phyloP scores from a whole-genome alignment of 2,329 filamentous ascomycete genomes.

The Exophiala calicioides region DNA sequence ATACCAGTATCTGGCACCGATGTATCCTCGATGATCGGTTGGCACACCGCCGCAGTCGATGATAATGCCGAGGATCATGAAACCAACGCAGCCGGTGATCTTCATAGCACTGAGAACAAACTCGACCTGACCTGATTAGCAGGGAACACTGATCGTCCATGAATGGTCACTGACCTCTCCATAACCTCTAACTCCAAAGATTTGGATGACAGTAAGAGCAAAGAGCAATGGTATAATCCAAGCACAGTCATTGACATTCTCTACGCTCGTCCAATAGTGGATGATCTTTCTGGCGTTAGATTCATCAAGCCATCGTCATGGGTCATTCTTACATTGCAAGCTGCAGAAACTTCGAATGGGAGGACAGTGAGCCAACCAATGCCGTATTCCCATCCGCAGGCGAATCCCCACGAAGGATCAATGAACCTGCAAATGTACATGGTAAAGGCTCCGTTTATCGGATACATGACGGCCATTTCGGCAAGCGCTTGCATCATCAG shows the following conservation, averaged over 20 bases:
- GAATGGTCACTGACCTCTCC: constrained; percentile 33
- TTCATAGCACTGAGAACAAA: constrained; percentile 61
- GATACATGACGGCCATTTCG: constrained; percentile 78
- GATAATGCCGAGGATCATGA: constrained; percentile 79
- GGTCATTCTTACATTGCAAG: constrained; percentile 40
- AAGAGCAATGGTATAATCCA: constrained; percentile 33
- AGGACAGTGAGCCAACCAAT: constrained; percentile 61
- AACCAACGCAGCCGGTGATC: constrained; percentile 60
- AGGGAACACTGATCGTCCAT: too few species aligned
- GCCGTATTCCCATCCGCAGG: constrained; percentile 48
- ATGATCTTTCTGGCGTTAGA: constrained; percentile 59
- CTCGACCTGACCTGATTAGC: constrained; percentile 46
- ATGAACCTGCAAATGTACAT: constrained; percentile 67
- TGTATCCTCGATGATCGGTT: constrained; percentile 27
- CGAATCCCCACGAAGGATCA: constrained; percentile 42
- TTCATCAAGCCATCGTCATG: constrained; percentile 39
- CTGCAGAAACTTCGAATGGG: constrained; percentile 50
- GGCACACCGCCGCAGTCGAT: constrained; percentile 72
- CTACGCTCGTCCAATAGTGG: constrained; percentile 56
- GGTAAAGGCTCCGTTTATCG: constrained; percentile 69
- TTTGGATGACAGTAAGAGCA: constrained; percentile 24
- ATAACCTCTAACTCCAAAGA: constrained; percentile 58
- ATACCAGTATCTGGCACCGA: constrained; percentile 38
- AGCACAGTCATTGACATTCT: constrained; percentile 34
- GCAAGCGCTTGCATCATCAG: constrained; percentile 86